These are phyloP conservation scores for Aspergillus aculeatus DNA, from an alignment of 2,329 filamentous ascomycete genomes.

Conservation along the genomic window DNA sequence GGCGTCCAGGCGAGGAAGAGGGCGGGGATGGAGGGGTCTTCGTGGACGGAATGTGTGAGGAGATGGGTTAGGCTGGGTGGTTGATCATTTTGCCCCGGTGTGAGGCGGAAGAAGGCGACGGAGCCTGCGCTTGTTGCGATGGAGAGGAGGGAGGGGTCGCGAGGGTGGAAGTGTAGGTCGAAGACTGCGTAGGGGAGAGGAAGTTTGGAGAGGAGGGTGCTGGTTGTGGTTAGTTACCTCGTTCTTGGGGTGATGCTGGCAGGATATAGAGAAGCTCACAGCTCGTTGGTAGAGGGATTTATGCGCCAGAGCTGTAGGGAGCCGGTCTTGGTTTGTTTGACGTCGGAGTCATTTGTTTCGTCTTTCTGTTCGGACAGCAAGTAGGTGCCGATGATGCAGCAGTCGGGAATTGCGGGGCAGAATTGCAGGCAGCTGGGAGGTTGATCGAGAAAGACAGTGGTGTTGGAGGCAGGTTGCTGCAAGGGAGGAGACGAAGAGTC, in stretches of 20 bases:
- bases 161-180: constrained; percentile 76
- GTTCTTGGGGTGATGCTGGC: not conserved
- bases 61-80: constrained; percentile 32
- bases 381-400: constrained; percentile 83
- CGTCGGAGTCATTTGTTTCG: constrained; percentile 22
- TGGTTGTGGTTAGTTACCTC: constrained; percentile 32
- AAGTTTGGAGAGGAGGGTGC: constrained; percentile 58
- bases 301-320: constrained; percentile 68
- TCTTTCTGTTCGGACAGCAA: constrained; percentile 52
- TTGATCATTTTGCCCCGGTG: constrained; percentile 14
- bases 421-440: constrained; percentile 49
- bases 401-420: constrained; percentile 51
- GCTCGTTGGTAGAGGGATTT: constrained; percentile 27
- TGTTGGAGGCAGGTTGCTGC: constrained; percentile 31
- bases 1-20: constrained; percentile 75
- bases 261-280: constrained; percentile 21
- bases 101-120: constrained; percentile 38
- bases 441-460: constrained; percentile 41
- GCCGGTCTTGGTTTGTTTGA: constrained; percentile 66
- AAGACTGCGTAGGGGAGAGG: constrained; percentile 71
- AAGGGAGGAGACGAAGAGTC: constrained; percentile 14
- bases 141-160: constrained; percentile 59
- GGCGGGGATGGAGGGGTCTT: constrained; percentile 59
- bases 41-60: constrained; percentile 51
- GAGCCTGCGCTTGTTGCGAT: constrained; percentile 71